Evolutionary conservation across 2,329 filamentous ascomycete species (phyloP), one percentile per base, ranked within the genome.

Genomic region (Aspergillus aculeatinus): DNA sequence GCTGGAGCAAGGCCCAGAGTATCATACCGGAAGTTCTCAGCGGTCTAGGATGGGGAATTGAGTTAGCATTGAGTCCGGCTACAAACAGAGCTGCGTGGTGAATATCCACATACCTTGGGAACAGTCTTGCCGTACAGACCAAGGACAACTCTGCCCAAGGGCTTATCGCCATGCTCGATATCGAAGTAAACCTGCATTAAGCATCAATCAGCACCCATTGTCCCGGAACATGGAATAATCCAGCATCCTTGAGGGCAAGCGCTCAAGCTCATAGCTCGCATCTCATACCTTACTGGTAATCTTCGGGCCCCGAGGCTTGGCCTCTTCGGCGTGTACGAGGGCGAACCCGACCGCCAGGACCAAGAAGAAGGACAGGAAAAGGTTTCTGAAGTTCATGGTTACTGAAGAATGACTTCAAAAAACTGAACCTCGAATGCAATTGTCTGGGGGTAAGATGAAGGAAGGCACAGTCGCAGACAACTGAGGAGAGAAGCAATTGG

Each of bases 271-370:
- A 16, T 11, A 29, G 47, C 16, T 44, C 39, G 16, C 51, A 51
- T 52, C 42, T 44, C 68, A 60, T 75, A 85, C 92, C 87, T 96
- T 96, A 84, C 91, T 84, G 71, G 93, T 97, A 82, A 97, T 94
- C 87, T 95, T 96, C 65, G 92, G 94, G 51, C 95, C 94, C 58
- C 74, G 74, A 52, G 74, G 68, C 61, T 72, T 82, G 57, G 90
- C 90, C 69, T 90, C 87, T 61, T 85, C 87, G 35, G 86, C 85
- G 78, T 92, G 88, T 68, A 89, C 84, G 74, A 96, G 87, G 57
- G 71, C 73, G 81, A 91, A 86, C 68, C 92, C 80, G 74, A 94
- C 82, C 68, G 85, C 83, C 70, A 93, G 82, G 70, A 90, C 88
- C 70, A 96, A 76, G 72, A 96, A 85, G 74, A 96, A 83, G 74